A percentile compares a stretch with the other conserved stretches of the same genome.
phyloP scores from a whole-genome alignment of 2,329 filamentous ascomycete species.

The Pseudogymnoascus verrucosus region DNA sequence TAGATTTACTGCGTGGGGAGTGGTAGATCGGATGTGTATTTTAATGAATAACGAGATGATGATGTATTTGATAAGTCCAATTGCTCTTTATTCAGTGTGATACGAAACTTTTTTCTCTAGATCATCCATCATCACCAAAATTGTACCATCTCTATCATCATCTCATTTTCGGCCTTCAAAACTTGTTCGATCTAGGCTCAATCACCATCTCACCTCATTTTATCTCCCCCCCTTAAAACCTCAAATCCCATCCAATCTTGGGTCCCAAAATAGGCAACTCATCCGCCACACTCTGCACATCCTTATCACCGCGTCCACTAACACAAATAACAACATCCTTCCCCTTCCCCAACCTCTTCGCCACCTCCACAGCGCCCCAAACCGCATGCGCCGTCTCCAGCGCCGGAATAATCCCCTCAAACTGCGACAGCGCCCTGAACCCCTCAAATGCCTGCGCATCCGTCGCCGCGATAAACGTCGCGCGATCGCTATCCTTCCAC shows the following conservation, averaged over 20 bases:
- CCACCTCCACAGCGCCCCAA: slow-evolving; percentile 79
- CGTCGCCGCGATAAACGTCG: slow-evolving; percentile 83
- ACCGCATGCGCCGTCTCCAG: slow-evolving; percentile 91
- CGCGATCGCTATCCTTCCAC: slow-evolving; percentile 87
- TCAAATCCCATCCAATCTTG: slow-evolving; percentile 68
- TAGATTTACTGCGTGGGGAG: slow-evolving; percentile 2
- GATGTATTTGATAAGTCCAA: background rate
- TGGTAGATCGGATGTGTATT: background rate
- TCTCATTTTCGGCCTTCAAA: background rate
- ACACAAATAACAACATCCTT: slow-evolving; percentile 91
- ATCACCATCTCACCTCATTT: background rate
- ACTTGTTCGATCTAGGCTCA: background rate
- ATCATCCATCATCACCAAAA: background rate
- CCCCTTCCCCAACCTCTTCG: slow-evolving; percentile 83
- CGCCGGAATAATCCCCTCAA: slow-evolving; percentile 95
- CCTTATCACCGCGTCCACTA: slow-evolving; percentile 92
- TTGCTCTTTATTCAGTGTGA: slow-evolving; percentile 2
- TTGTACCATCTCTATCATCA: background rate
- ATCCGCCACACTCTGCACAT: slow-evolving; percentile 96
- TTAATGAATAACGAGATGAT: background rate
- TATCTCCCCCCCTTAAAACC: slow-evolving; percentile 39
- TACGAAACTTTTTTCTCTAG: slow-evolving; percentile 2
- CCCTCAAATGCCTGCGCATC: slow-evolving; percentile 84
- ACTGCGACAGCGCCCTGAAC: slow-evolving; percentile 75
- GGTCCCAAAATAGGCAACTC: slow-evolving; percentile 84